Conservation (phyloP, 192 early-diverging fungal species). For the Backusella tuberculispora region DNA sequence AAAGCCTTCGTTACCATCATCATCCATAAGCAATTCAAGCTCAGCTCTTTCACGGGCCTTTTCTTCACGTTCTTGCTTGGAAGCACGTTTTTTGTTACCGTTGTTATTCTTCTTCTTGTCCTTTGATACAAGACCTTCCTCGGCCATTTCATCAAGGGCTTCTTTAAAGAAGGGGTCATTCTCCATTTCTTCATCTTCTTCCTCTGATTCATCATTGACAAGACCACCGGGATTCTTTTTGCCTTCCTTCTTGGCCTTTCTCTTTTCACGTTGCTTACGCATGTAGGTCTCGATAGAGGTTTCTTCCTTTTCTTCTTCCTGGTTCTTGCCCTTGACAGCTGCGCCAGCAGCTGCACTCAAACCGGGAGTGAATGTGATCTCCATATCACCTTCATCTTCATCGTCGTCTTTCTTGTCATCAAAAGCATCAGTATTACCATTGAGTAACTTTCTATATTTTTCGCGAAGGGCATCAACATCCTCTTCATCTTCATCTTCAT, state of each 20-base stretch:
- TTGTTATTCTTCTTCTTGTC: conserved; percentile 47
- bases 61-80: conserved; percentile 58
- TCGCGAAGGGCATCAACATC: conserved; percentile 50
- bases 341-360: conserved; percentile 73
- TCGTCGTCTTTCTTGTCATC: conserved; percentile 32
- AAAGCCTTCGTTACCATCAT: conserved; percentile 77
- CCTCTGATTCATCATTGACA: conserved; percentile 22
- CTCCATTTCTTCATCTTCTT: conserved; percentile 23
- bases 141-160: conserved; percentile 48
- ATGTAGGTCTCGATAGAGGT: conserved; percentile 84
- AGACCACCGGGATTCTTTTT: conserved; percentile 41
- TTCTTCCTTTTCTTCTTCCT: conserved; percentile 61
- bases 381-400: conserved; percentile 53
- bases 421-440: conserved; percentile 40
- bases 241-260: conserved; percentile 59
- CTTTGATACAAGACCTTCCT: conserved; percentile 31
- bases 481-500: conserved; percentile 66
- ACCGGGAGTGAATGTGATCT: conserved; percentile 95
- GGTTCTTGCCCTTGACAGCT: conserved; percentile 45
- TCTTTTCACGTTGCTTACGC: conserved; percentile 84
- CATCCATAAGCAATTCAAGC: conserved; percentile 85
- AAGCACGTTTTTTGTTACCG: conserved; percentile 53
- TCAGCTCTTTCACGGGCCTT: conserved; percentile 71
- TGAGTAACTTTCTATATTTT: conserved; percentile 56
- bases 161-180: conserved; percentile 57